A percentile compares a stretch with the other conserved stretches of the same genome.
Conservation (phyloP, 139 green algal species). For the Medakamo hakoo region DNA sequence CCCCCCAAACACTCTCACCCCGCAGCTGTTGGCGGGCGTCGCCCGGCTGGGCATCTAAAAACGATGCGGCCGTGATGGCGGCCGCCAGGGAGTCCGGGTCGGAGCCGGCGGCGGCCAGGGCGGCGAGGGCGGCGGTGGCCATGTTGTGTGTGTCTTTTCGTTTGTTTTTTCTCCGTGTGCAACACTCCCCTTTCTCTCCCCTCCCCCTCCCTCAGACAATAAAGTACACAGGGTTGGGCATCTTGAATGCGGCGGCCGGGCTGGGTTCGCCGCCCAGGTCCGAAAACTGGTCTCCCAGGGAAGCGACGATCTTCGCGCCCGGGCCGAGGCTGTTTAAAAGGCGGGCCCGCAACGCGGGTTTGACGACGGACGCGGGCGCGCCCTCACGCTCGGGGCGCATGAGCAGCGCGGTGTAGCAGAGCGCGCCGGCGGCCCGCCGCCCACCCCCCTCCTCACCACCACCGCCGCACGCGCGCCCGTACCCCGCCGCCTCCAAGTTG, state of each 20-base stretch:
- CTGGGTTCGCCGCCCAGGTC: neutral
- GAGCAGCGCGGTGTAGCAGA: neutral
- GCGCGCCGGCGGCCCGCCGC: too few relatives aligned
- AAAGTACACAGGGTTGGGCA: neutral
- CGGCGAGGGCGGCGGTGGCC: constrained; percentile 14
- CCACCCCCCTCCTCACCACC: neutral
- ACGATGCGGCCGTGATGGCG: constrained; percentile 44
- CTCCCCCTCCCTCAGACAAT: neutral
- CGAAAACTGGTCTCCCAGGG: neutral
- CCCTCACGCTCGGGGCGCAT: neutral
- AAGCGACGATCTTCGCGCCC: neutral
- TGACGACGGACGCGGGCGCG: neutral
- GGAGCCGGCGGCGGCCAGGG: constrained; percentile 40
- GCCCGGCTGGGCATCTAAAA: constrained; percentile 51
- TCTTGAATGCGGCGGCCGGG: neutral
- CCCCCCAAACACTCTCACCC: constrained; percentile 18
- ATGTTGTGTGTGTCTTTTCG: neutral
- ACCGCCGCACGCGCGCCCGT: neutral
- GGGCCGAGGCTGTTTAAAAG: neutral
- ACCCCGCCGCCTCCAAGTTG: neutral
- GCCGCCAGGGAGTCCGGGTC: constrained; percentile 36
- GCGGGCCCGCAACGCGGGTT: neutral
- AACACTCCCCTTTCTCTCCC: too few relatives aligned
- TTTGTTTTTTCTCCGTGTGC: neutral
- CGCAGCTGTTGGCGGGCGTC: constrained; percentile 63